Evolutionary conservation across 78 protist genomes (phyloP), one percentile per base, ranked within the genome.

Genomic region (Cavenderia fasciculata): DNA sequence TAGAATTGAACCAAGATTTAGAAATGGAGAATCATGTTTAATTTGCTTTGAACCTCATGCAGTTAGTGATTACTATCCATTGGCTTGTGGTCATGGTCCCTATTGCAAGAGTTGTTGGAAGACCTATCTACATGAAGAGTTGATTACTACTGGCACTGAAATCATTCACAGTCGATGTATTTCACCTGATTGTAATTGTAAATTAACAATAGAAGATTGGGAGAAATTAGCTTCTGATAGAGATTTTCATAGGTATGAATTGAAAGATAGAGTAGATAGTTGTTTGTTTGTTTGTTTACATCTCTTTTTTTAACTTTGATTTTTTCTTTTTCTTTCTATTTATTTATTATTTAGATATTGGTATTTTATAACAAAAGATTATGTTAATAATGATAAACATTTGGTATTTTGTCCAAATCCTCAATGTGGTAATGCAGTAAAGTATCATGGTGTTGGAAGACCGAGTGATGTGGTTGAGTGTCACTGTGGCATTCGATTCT

Each of bases 391-490:
- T 25, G 69, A 84, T 51, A 71, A 74, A 34, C 59, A 68, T 36
- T 33, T 73, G 1, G 95, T 70, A 19, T 92, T 92, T 75, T 92
- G 95, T 49, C 84, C 95, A 46, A 88, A 75, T 59, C 86, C 90
- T 6, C 49, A 40, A 11, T 92, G 95, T 59, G 95, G 95, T 18
- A 68, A 49, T 59, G 88, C 91, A 19, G 46, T 92, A 21, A 76
- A 62, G 23, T 76, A 33, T 43, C 34, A 44, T 33, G 84, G 89
- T 33, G 73, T 72, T 25, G 82, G 91, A 18, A 57, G 86, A 56
- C 85, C 90, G 16, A 59, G 33, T 12, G 95, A 92, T 63, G 77
- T 92, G 1, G 95, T 92, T 1, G 90, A 82, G 43, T 92, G 95
- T 49, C 63, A 74, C 33, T 92, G 95, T 54, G 95, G 95, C 1